Base-by-base conservation (phyloP, 2,329 filamentous ascomycete species). In the Sordariomycetes sp. region DNA sequence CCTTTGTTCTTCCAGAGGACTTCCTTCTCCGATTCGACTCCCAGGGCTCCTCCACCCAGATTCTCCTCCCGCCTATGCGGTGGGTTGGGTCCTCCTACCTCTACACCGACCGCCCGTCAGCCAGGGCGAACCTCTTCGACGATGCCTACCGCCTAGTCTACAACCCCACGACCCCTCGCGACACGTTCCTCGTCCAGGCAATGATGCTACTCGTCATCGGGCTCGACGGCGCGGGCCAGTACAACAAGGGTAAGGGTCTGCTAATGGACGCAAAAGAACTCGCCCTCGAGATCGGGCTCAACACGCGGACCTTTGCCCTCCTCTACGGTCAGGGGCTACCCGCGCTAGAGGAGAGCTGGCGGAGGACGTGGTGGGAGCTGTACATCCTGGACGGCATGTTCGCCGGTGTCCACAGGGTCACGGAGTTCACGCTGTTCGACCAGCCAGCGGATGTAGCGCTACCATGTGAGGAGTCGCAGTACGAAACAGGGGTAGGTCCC, bases 321-420 rank as follows among this genome's bases (percentile, higher is more conserved):
- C 69, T 77, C 5, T 75, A 89, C 63, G 85, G 86, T 17, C 74
- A 77, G 32, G 81, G 82, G 5, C 81, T 86, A 59, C 76, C 81
- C 0, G 75, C 90, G 1, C 67, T 91, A 2, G 88, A 92, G 66
- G 91, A 96, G 69, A 89, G 86, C 67, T 86, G 89, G 81, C 81
- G 90, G 20, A 79, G 91, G 59, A 96, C 90, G 1, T 96, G 90
- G 90, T 96, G 91, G 91, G 90, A 83, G 60, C 66, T 83, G 3
- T 92, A 86, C 65, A 79, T 89, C n/a, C 80, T 89, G 15, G 90
- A 95, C 66, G 89, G 86, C 57, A 86, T 95, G 79, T 79, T 95
- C 62, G 88, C 89, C 5, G 89, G 88, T 3, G 84, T 95, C 62
- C 88, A 87, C 62, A 80, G 84, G 13, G 80, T 82, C 60, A 86